These are phyloP conservation scores for Bipolaris zeicola DNA, from an alignment of 2,329 filamentous ascomycete genomes.

Conservation along the genomic window DNA sequence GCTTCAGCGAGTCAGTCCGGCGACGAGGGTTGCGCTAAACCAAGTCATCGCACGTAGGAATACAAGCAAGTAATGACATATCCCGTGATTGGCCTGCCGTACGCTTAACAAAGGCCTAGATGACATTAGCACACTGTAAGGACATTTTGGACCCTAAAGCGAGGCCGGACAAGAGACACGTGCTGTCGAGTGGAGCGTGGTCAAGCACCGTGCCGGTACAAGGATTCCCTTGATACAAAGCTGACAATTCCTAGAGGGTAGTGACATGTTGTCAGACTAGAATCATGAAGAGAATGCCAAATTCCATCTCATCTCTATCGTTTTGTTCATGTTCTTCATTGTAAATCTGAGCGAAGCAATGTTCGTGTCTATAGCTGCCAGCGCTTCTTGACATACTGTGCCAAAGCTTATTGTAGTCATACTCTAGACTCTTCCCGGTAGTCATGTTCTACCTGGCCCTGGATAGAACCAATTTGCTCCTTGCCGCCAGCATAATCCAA, in stretches of 20 bases:
- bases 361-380: not conserved
- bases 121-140: not conserved
- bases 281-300: not conserved
- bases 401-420: not conserved
- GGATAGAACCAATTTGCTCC: conserved; percentile 21
- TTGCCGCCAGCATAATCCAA: conserved; percentile 60
- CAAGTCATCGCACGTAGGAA: not conserved
- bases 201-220: not conserved
- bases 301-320: not conserved
- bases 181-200: not conserved
- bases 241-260: not conserved
- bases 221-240: not conserved
- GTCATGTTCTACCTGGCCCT: conserved; percentile 1
- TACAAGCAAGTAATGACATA: not conserved
- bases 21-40: not conserved
- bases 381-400: not conserved
- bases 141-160: not conserved
- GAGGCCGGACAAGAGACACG: not conserved
- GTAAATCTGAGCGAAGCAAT: not conserved
- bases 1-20: not conserved
- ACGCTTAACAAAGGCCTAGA: not conserved
- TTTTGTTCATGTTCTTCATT: not conserved
- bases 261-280: not conserved
- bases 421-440: not conserved
- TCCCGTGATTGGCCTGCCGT: not conserved